A percentile compares a stretch with the other conserved stretches of the same genome.
phyloP scores from a whole-genome alignment of 1,284 basidiomycete species.

The Leccinum pachyderme region DNA sequence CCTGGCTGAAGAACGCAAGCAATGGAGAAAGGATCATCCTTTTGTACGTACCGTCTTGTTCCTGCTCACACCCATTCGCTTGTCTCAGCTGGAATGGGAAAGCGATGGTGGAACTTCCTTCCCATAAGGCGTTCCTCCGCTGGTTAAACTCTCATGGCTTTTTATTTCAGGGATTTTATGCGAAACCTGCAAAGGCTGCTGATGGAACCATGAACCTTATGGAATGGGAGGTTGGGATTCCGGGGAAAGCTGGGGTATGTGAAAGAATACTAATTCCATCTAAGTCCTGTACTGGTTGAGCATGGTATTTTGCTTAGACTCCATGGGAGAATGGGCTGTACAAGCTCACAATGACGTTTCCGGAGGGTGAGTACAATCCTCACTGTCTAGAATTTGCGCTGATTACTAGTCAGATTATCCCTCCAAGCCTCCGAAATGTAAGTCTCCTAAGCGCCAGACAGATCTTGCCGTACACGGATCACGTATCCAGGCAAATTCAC shows the following conservation, averaged over 20 bases:
- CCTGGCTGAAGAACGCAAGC: constrained; percentile 95
- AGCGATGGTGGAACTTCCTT: not conserved
- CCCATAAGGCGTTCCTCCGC: not conserved
- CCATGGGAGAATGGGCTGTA: constrained; percentile 96
- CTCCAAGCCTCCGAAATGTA: constrained; percentile 94
- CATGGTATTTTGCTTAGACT: constrained; percentile 57
- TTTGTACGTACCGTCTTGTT: constrained; percentile 66
- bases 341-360: constrained; percentile 92
- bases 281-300: constrained; percentile 17
- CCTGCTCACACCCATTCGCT: constrained; percentile 3
- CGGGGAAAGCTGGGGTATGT: constrained; percentile 80
- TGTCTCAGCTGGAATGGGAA: not conserved
- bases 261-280: constrained; percentile 5
- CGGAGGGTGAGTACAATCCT: constrained; percentile 66
- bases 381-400: not conserved
- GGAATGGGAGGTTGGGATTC: constrained; percentile 98
- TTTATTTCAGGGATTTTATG: constrained; percentile 85
- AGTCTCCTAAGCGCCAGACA: constrained; percentile 23
- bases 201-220: constrained; percentile 97
- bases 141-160: constrained; percentile 7
- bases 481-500: constrained; percentile 83
- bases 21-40: constrained; percentile 99
- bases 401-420: constrained; percentile 73
- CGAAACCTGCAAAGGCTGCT: constrained; percentile 83
- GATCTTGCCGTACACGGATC: constrained; percentile 5